These are phyloP conservation scores for Salix brachista DNA, from an alignment of 345 rosid genomes.

Conservation along the genomic window DNA sequence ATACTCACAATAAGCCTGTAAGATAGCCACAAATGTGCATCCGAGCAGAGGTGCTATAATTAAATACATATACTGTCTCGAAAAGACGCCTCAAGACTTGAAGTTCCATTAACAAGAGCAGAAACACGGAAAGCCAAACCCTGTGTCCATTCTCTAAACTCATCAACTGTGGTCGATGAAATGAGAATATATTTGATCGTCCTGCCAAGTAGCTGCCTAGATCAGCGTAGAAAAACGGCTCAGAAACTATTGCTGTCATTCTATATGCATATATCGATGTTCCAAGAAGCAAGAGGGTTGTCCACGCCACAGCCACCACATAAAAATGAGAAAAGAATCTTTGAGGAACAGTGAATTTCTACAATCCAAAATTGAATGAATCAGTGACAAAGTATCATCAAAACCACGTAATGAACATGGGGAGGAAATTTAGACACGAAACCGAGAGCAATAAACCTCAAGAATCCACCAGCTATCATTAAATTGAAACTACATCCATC, in stretches of 20 bases:
- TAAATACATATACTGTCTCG: slow-evolving; percentile 53
- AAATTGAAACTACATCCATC: background rate
- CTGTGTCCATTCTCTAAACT: slow-evolving; percentile 32
- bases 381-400: background rate
- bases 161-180: slow-evolving; percentile 35
- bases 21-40: slow-evolving; percentile 63
- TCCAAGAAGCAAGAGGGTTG: slow-evolving; percentile 48
- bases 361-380: slow-evolving; percentile 20
- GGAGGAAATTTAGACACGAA: background rate
- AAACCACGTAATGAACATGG: background rate
- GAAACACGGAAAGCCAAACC: slow-evolving; percentile 57
- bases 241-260: slow-evolving; percentile 36
- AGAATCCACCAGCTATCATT: background rate
- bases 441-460: background rate
- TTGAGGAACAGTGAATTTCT: slow-evolving; percentile 73
- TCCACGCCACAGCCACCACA: slow-evolving; percentile 56
- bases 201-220: slow-evolving; percentile 46
- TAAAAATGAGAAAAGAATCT: slow-evolving; percentile 66
- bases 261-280: slow-evolving; percentile 56
- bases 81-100: slow-evolving; percentile 66
- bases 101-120: slow-evolving; percentile 61
- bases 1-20: slow-evolving; percentile 57
- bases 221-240: slow-evolving; percentile 37
- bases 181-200: slow-evolving; percentile 43
- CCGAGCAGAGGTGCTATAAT: slow-evolving; percentile 61